Evolutionary conservation across 2,329 filamentous ascomycete genomes (phyloP).

Genomic region (Dothiorella sarmentorum): DNA sequence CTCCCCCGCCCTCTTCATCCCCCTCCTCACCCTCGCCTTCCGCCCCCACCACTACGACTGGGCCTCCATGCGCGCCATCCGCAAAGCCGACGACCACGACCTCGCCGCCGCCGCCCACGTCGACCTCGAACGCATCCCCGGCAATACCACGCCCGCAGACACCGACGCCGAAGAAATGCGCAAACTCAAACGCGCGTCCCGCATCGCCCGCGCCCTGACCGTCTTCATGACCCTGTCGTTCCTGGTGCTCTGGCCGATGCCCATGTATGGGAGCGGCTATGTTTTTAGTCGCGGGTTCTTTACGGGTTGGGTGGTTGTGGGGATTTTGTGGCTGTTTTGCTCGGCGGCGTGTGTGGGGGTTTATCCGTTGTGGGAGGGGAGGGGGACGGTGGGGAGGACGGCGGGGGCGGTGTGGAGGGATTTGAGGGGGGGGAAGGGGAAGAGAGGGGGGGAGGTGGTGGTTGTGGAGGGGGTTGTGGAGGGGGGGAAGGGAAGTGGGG

Average conservation of each 20-base stretch:
- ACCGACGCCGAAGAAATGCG: constrained; percentile 35
- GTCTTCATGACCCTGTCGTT: constrained; percentile 65
- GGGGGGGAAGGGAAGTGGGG: not conserved
- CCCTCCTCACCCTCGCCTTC: constrained; percentile 68
- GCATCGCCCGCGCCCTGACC: constrained; percentile 57
- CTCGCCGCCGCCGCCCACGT: constrained; percentile 54
- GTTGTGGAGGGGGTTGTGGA: not conserved
- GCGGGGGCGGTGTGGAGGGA: constrained; percentile 61
- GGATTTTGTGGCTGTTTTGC: constrained; percentile 74
- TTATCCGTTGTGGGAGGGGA: constrained; percentile 77
- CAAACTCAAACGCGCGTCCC: constrained; percentile 42
- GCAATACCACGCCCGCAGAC: constrained; percentile 28
- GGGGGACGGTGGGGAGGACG: constrained; percentile 62
- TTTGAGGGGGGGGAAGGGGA: constrained; percentile 30
- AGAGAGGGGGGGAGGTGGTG: not conserved
- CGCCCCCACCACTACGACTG: constrained; percentile 80
- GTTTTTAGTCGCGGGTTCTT: constrained; percentile 81
- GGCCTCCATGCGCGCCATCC: constrained; percentile 75
- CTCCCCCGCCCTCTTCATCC: constrained; percentile 70
- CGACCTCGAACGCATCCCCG: constrained; percentile 59
- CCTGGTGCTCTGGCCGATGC: constrained; percentile 86
- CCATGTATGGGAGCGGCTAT: constrained; percentile 79
- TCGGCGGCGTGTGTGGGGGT: constrained; percentile 70
- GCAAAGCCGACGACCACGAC: constrained; percentile 74
- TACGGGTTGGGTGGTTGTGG: constrained; percentile 68